These are phyloP conservation scores for Trichophaea hybrida DNA, from an alignment of 2,329 filamentous ascomycete genomes.

Conservation along the genomic window DNA sequence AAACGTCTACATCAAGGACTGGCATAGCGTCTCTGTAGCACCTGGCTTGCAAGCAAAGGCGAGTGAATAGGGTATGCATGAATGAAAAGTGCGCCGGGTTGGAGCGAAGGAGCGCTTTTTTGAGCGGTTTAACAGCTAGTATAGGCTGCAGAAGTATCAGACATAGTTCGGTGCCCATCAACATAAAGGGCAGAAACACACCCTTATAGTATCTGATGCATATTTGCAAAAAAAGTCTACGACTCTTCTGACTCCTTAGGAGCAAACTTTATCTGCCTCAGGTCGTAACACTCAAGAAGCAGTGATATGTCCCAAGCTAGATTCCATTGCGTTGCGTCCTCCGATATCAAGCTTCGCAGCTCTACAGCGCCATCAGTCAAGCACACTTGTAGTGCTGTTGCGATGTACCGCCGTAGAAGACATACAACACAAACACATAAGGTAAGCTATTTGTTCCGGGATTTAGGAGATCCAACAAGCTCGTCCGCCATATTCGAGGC, in stretches of 20 bases:
- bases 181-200: slow-evolving; percentile 7
- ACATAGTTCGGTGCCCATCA: not conserved
- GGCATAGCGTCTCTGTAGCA: slow-evolving; percentile 26
- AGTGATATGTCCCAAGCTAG: slow-evolving; percentile 9
- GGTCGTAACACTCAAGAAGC: slow-evolving; percentile 34
- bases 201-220: slow-evolving; percentile 22
- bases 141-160: slow-evolving; percentile 23
- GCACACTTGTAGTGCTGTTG: not conserved
- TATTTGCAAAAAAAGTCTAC: slow-evolving; percentile 31
- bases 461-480: slow-evolving; percentile 25
- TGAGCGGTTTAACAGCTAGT: slow-evolving; percentile 25
- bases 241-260: slow-evolving; percentile 35
- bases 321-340: slow-evolving; percentile 12
- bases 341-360: slow-evolving; percentile 18
- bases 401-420: not conserved
- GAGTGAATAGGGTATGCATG: slow-evolving; percentile 27
- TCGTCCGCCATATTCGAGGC: slow-evolving; percentile 21
- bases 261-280: slow-evolving; percentile 41
- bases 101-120: slow-evolving; percentile 27
- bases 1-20: slow-evolving; percentile 26
- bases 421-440: slow-evolving; percentile 27
- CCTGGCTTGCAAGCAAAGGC: slow-evolving; percentile 27
- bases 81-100: slow-evolving; percentile 27
- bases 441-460: slow-evolving; percentile 25
- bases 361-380: slow-evolving; percentile 9